Evolutionary conservation across 805 yeast genomes (phyloP), one percentile per base, ranked within the genome.

Genomic region (Kodamaea leandrae): DNA sequence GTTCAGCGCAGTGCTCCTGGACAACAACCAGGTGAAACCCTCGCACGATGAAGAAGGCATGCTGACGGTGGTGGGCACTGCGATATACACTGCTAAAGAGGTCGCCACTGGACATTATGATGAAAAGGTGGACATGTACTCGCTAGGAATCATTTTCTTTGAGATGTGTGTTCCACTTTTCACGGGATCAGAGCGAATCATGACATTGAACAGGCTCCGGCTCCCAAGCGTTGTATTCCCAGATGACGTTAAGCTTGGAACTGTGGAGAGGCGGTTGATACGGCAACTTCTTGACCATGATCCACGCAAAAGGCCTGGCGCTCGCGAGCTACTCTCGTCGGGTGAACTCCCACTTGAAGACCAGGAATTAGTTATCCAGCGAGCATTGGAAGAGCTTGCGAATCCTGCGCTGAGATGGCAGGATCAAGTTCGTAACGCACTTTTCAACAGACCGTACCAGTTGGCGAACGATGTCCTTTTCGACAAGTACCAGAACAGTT

Each of bases 361-460:
- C 48, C 95, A 89, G 53, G 97, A 93, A 55, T 86, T 86, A 54
- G 76, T 88, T 8, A 85, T 93, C 44, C 84, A 86, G 54, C 96
- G 89, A 54, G 96, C 96, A 0, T 68, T 93, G 48, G 80, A 82
- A 49, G 86, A 89, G 20, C 63, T 93, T 43, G 84, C 96, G 0
- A 90, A 89, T 58, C 91, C 96, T 0, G 80, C 93, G 0, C 86
- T 96, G 0, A 90, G 96, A 1, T 89, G 96, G 95, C 93, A 90
- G 49, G 86, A 82, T 48, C 95, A 89, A 58, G 96, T 93, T 0
- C 76, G 96, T 54, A 85, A 83, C 40, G 84, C 93, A 0, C 64
- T 93, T 25, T 93, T 93, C 60, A 73, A 85, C 12, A 95, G 87
- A 52, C 89, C 96, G 0, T 83, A 88, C 52, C 82, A 83, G 60